Evolutionary conservation across 2,329 filamentous ascomycete species (phyloP).

Genomic region (Trichoderma cornu-damae): DNA sequence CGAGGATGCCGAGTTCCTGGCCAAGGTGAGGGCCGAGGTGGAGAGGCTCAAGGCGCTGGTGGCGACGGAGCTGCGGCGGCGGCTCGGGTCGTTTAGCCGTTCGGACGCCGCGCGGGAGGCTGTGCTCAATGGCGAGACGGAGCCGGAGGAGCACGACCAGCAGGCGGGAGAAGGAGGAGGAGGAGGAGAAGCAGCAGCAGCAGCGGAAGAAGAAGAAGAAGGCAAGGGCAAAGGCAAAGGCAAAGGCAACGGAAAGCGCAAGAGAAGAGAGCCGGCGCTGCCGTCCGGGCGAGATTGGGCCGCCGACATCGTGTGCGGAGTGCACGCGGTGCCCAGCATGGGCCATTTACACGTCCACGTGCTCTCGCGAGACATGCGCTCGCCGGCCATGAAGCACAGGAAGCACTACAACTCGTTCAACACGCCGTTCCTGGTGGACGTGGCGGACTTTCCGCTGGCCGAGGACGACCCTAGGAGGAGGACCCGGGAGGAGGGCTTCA

Average conservation of each 20-base stretch:
- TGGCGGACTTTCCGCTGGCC: constrained; percentile 74
- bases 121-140: constrained; percentile 56
- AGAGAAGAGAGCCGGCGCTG: constrained; percentile 35
- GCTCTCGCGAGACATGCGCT: constrained; percentile 72
- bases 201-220: neutral
- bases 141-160: constrained; percentile 30
- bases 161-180: constrained; percentile 22
- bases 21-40: constrained; percentile 56
- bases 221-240: neutral
- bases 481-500: constrained; percentile 52
- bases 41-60: constrained; percentile 58
- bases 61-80: constrained; percentile 67
- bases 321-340: constrained; percentile 90
- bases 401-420: constrained; percentile 93
- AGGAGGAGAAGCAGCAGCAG: no score
- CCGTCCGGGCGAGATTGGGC: constrained; percentile 75
- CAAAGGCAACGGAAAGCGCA: neutral
- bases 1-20: constrained; percentile 63
- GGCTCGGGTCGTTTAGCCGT: constrained; percentile 58
- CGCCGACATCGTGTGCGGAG: constrained; percentile 66
- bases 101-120: constrained; percentile 60
- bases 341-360: constrained; percentile 87
- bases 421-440: constrained; percentile 72
- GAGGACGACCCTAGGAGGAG: constrained; percentile 58
- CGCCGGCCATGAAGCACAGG: constrained; percentile 64